A percentile compares a stretch with the other conserved stretches of the same genome.
These are phyloP conservation scores for Myrica gale DNA, from an alignment of 306 rosid species.

Conservation along the genomic window DNA sequence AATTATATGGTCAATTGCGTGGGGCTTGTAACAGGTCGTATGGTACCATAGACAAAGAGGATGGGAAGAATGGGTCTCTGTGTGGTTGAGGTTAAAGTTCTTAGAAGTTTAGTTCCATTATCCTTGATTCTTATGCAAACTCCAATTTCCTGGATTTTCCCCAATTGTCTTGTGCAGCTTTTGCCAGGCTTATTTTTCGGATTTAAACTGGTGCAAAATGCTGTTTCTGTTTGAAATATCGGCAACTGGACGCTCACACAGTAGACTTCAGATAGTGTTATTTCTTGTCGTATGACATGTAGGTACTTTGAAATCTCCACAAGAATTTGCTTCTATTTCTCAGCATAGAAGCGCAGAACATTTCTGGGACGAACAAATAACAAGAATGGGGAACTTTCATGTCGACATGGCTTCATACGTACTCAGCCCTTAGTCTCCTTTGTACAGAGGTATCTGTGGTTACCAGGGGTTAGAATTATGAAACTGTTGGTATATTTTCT, in stretches of 20 bases:
- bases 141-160: not conserved
- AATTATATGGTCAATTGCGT: not conserved
- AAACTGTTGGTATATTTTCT: no score
- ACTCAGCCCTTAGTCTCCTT: not conserved
- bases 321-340: not conserved
- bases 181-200: not conserved
- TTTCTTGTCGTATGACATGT: not conserved
- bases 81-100: not conserved
- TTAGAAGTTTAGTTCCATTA: not conserved
- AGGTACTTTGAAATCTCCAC: not conserved
- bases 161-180: not conserved
- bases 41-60: not conserved
- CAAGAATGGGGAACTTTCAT: not conserved
- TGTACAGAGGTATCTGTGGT: not conserved
- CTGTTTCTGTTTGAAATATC: not conserved
- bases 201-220: not conserved
- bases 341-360: not conserved
- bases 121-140: not conserved
- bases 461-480: not conserved
- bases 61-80: not conserved
- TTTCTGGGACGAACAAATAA: not conserved
- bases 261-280: not conserved
- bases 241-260: not conserved
- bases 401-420: not conserved
- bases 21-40: not conserved